Evolutionary conservation across 2,329 filamentous ascomycete genomes (phyloP).

Genomic region (Onygenales sp.): DNA sequence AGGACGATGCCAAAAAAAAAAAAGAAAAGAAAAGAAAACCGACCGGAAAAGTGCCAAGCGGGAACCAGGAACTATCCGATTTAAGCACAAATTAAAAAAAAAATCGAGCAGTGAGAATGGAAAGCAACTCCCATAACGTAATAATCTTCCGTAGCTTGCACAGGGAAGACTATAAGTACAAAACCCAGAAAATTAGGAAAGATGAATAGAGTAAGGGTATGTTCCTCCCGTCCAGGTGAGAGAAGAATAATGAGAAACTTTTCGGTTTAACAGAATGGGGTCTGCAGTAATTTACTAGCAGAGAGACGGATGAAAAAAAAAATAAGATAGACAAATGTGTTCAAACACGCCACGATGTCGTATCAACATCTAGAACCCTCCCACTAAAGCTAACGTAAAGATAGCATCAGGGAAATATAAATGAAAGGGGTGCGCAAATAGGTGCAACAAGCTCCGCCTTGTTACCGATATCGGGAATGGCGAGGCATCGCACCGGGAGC

Average conservation of each 20-base stretch:
- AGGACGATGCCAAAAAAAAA: background rate
- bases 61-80: background rate
- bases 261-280: background rate
- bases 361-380: background rate
- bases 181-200: too few species aligned
- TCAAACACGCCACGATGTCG: slow-evolving; percentile 3
- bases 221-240: background rate
- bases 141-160: too few species aligned
- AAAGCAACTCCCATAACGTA: too few species aligned
- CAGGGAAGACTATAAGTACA: too few species aligned
- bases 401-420: slow-evolving; percentile 2
- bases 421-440: background rate
- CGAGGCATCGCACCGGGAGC: slow-evolving; percentile 7
- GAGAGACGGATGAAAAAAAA: background rate
- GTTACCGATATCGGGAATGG: slow-evolving; percentile 12
- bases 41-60: background rate
- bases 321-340: background rate
- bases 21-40: background rate
- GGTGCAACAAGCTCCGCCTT: background rate
- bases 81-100: background rate
- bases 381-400: background rate
- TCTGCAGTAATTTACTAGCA: slow-evolving; percentile 3
- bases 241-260: background rate
- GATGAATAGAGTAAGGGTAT: background rate
- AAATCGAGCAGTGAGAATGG: background rate